Conservation (phyloP, 2,329 filamentous ascomycete genomes). For the Aureobasidium sp. region DNA sequence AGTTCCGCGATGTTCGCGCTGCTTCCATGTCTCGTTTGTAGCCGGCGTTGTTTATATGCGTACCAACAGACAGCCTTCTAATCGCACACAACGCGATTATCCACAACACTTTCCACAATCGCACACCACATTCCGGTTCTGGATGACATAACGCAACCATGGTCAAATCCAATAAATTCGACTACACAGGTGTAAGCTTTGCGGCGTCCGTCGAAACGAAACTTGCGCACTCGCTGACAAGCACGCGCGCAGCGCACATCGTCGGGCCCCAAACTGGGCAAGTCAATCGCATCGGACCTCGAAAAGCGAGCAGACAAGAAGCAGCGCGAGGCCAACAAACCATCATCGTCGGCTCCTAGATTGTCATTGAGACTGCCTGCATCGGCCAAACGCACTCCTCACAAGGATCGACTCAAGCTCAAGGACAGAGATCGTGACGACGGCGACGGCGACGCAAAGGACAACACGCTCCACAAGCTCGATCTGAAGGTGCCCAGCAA, state of each 20-base stretch:
- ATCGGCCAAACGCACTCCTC: conserved; percentile 1
- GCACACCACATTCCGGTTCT: not conserved
- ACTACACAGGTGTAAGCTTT: conserved; percentile 25
- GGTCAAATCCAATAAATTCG: conserved; percentile 33
- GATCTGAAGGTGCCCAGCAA: conserved; percentile 43
- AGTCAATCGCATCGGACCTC: conserved; percentile 40
- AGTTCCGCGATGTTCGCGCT: not conserved
- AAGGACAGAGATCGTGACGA: conserved; percentile 8
- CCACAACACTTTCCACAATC: not conserved
- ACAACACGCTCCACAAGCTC: conserved; percentile 25
- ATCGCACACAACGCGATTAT: not conserved
- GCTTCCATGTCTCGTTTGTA: conserved; percentile 6
- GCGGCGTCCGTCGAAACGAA: not conserved
- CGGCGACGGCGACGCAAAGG: conserved; percentile 16
- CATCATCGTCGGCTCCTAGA: conserved; percentile 19
- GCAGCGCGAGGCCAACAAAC: conserved; percentile 20
- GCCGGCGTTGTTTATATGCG: not conserved
- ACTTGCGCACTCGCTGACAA: not conserved
- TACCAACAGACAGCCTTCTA: not conserved
- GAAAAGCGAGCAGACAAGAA: conserved; percentile 29
- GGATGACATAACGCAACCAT: conserved; percentile 15
- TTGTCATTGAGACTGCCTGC: conserved; percentile 1
- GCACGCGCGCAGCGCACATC: conserved; percentile 34
- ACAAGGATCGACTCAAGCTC: conserved; percentile 6
- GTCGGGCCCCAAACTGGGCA: conserved; percentile 39